Base-by-base conservation (phyloP, 441 rosid genomes). In the Manihot esculenta region DNA sequence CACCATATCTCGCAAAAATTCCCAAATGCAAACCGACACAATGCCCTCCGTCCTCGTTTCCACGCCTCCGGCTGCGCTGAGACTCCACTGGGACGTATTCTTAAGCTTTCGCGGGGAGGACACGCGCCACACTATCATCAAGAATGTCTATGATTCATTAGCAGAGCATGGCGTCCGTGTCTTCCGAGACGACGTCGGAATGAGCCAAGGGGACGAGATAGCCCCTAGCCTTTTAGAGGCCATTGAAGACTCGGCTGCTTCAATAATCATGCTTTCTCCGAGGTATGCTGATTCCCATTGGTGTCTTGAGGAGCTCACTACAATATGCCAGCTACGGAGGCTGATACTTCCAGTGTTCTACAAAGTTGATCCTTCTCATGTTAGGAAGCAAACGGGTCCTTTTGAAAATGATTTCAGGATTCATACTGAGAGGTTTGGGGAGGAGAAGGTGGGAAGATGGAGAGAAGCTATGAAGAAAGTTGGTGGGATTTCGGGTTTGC, bases 101-200 rank as follows among this genome's bases (percentile, higher is more conserved):
- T 74, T 87, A 51, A 89, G 89, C 51, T 89, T 85, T 74, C 72
- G 86, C 15, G 89, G 89, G 20, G 69, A 38, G 11, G 94, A 89
- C 77, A 81, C 86, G 10, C 84, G 91, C 61, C 0, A 1, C 0
- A 20, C 30, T 72, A 24, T 89, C 77, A 70, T 68, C 20, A 10
- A 3, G 9, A 63, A 56, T 24, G 78, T 89, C 69, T 80, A 69
- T 54, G 7, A 67, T 0, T 68, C 76, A 11, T 79, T 86, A 26
- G 7, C 23, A 12, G 33, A 70, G 33, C 66, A 69, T 1, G 82
- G 70, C 0, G 45, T 85, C 71, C 69, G 81, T 20, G 74, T 69
- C 9, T 85, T 85, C 77, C 60, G 54, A 1, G 86, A 82, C 57
- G 62, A 72, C 62, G 78, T 72, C n/a, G 79, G 78, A 5, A 56